Evolutionary conservation across 768 basidiomycete genomes (phyloP).

Genomic region (Gloeopeniophorella convolvens): DNA sequence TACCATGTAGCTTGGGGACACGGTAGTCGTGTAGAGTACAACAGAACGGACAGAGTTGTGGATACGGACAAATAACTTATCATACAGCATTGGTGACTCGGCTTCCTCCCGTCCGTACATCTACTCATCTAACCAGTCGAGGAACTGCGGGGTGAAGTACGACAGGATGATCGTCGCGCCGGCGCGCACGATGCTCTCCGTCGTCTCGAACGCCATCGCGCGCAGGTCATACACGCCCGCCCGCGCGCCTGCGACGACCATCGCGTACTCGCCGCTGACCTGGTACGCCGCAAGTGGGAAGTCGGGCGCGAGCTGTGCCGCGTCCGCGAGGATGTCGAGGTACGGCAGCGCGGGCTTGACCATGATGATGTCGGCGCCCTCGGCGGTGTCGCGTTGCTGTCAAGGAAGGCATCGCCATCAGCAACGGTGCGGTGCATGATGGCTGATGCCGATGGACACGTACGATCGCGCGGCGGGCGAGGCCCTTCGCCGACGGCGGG

Average conservation of each 20-base stretch:
- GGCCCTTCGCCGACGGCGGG: conserved; percentile 79
- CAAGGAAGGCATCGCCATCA: conserved; percentile 1
- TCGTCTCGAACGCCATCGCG: conserved; percentile 91
- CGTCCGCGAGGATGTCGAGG: conserved; percentile 92
- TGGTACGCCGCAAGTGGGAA: conserved; percentile 96
- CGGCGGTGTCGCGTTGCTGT: conserved; percentile 78
- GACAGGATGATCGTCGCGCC: conserved; percentile 85
- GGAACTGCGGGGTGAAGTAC: conserved; percentile 96
- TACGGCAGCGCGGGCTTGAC: conserved; percentile 96
- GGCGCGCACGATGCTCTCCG: conserved; percentile 87
- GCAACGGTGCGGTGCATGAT: too few species aligned
- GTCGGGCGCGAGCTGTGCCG: conserved; percentile 70
- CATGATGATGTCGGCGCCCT: conserved; percentile 99
- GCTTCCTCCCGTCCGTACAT: too few species aligned
- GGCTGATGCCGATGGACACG: conserved; percentile 28
- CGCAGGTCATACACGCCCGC: conserved; percentile 92
- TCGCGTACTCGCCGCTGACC: conserved; percentile 96
- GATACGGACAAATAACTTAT: too few species aligned
- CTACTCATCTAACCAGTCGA: conserved; percentile 67
- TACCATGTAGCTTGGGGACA: too few species aligned
- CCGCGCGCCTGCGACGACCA: conserved; percentile 89
- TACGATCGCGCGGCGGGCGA: conserved; percentile 91
- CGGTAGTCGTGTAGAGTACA: too few species aligned
- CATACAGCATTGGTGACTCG: too few species aligned
- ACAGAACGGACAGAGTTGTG: too few species aligned